Evolutionary conservation across 1,284 basidiomycete species (phyloP).

Genomic region (Tylopilus orsonianus): DNA sequence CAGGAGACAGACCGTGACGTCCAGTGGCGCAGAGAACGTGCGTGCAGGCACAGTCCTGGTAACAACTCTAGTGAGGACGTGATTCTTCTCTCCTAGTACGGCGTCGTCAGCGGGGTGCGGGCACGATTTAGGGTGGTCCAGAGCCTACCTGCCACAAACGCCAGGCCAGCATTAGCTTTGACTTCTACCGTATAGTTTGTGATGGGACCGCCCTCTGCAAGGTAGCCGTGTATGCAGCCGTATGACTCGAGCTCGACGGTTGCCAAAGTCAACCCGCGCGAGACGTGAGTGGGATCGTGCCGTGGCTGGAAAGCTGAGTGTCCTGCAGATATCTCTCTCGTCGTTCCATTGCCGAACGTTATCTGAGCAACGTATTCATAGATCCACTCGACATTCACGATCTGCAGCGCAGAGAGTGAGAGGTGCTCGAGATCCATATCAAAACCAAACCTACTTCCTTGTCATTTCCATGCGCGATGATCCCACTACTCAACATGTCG

Average conservation of each 20-base stretch:
- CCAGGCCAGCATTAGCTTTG: not conserved
- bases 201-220: not conserved
- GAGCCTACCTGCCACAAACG: conserved; percentile 6
- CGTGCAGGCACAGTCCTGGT: conserved; percentile 10
- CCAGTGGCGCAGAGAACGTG: conserved; percentile 5
- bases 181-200: conserved; percentile 9
- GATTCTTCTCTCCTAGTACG: not conserved
- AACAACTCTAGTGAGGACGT: conserved; percentile 3
- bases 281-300: not conserved
- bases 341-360: conserved; percentile 17
- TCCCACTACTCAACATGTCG: not conserved
- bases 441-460: conserved; percentile 1
- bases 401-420: not conserved
- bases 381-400: conserved; percentile 6
- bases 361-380: conserved; percentile 23
- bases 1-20: not conserved
- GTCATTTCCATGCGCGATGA: too few species aligned
- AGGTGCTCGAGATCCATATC: not conserved
- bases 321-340: conserved; percentile 14
- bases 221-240: not conserved
- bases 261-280: not conserved
- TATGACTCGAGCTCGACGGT: not conserved
- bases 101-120: not conserved
- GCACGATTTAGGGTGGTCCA: too few species aligned
- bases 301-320: conserved; percentile 15